Percentiles rank a stretch among this genome's conserved stretches.
These are phyloP conservation scores for Ilyonectria mors-panacis DNA, from an alignment of 2,329 filamentous ascomycete species.

Conservation along the genomic window DNA sequence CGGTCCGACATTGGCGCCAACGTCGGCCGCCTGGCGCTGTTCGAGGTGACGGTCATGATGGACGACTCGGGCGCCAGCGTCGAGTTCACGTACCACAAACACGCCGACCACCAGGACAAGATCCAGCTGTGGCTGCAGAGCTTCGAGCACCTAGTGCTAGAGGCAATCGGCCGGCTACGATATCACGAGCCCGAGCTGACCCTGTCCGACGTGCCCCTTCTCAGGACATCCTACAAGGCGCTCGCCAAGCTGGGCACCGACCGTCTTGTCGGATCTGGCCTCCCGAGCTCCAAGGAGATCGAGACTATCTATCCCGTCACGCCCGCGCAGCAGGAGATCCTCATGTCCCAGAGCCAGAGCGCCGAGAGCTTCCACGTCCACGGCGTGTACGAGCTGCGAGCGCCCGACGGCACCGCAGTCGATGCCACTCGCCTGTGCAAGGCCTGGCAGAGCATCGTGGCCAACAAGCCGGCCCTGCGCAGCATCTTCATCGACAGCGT, in stretches of 20 bases:
- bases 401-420: constrained; percentile 54
- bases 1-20: constrained; percentile 61
- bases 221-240: constrained; percentile 63
- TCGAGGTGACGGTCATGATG: constrained; percentile 65
- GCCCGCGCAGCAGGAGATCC: constrained; percentile 64
- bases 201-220: constrained; percentile 63
- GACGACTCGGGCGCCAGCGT: constrained; percentile 61
- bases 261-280: constrained; percentile 57
- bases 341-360: constrained; percentile 61
- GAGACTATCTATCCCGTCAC: constrained; percentile 66
- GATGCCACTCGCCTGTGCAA: constrained; percentile 63
- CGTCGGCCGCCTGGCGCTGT: constrained; percentile 65
- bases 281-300: constrained; percentile 61
- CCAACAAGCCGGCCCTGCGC: constrained; percentile 61
- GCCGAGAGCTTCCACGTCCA: constrained; percentile 61
- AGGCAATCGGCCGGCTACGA: constrained; percentile 59
- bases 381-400: constrained; percentile 64
- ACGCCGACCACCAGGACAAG: constrained; percentile 58
- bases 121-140: constrained; percentile 63
- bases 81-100: constrained; percentile 61
- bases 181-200: constrained; percentile 64
- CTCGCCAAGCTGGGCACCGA: constrained; percentile 61
- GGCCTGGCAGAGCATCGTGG: constrained; percentile 65
- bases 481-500: constrained; percentile 68
- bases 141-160: constrained; percentile 63